phyloP scores from a whole-genome alignment of 805 yeast species.

The Wickerhamiella musiphila region DNA sequence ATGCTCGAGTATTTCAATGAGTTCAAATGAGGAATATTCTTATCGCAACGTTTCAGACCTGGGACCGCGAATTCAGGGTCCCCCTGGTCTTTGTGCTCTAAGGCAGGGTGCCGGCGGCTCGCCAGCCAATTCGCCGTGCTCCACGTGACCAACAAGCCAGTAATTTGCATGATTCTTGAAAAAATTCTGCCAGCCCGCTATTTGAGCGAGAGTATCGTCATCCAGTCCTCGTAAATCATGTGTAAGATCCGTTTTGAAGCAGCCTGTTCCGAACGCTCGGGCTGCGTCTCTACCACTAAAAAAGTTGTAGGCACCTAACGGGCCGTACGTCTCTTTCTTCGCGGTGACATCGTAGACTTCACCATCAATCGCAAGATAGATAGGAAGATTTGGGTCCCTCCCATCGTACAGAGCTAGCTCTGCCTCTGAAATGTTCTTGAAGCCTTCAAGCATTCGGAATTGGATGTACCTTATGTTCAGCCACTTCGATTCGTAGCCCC shows the following conservation, averaged over 20 bases:
- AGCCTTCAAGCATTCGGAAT: conserved; percentile 15
- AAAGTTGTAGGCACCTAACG: conserved; percentile 35
- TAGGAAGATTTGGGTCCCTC: conserved; percentile 28
- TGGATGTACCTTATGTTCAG: conserved; percentile 28
- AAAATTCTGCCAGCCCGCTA: conserved; percentile 36
- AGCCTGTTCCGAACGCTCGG: conserved; percentile 54
- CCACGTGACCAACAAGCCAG: conserved; percentile 46
- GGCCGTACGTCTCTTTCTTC: conserved; percentile 36
- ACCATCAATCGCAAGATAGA: conserved; percentile 43
- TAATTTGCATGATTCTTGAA: conserved; percentile 31
- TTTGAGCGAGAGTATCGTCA: conserved; percentile 24
- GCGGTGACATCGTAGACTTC: conserved; percentile 46
- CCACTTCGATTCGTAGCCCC: conserved; percentile 45
- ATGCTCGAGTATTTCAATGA: no score
- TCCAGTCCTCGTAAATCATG: conserved; percentile 50
- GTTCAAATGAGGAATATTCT: no score
- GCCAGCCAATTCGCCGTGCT: conserved; percentile 28
- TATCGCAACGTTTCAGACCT: no score
- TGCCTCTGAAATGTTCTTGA: conserved; percentile 25
- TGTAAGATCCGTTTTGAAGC: conserved; percentile 44
- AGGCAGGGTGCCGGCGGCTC: conserved; percentile 36
- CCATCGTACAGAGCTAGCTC: conserved; percentile 40
- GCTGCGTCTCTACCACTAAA: conserved; percentile 55
- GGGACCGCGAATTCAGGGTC: no score
- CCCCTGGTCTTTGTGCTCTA: conserved; percentile 8